Evolutionary conservation across 805 yeast species (phyloP), one percentile per base, ranked within the genome.

Genomic region (Alloascoidea africana): DNA sequence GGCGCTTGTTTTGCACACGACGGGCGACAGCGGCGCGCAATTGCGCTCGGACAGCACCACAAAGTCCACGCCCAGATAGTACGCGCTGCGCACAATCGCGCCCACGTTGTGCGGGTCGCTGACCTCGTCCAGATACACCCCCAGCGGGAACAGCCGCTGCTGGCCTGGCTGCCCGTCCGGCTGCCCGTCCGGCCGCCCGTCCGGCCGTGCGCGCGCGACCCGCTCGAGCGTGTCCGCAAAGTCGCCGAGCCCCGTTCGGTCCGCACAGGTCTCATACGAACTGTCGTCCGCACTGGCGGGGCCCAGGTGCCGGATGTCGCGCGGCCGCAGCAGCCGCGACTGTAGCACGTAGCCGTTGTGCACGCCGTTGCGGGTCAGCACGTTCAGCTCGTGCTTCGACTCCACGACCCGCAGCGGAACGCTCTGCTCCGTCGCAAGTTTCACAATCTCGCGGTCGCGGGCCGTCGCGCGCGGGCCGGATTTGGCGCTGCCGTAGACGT

Each of bases 91-190:
- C 18, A 82, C 56, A 33, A 85, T 72, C 16, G 89, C 91, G 4
- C 96, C 96, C 46, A 83, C 62, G 52, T 85, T 85, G 52, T 83
- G 93, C 0, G 95, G 89, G 53, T 85, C 95, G 11, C 82, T 72
- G 34, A 86, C 65, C 41, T 81, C 84, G 54, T 85, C 95, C 17
- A 85, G 56, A 47, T 67, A 84, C 2, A 85, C 45, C 0, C 85
- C 95, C 14, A 86, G 47, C 2, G 95, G 93, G 46, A 56, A 14
- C 18, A 6, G 16, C n/a, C 14, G 17, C 32, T 18, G 30, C 16
- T n/a, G 13, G n/a, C n/a, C n/a, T n/a, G n/a, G 42, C 46, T 41
- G 33, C 38, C 44, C 27, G 47, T 41, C 15, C 34, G 37, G 36
- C 46, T 50, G 13, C 44, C 35, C 40, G 16, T 36, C 42, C 3